Base-by-base conservation (phyloP, 1,139 yeast genomes). In the Magnusiomyces fungicola region DNA sequence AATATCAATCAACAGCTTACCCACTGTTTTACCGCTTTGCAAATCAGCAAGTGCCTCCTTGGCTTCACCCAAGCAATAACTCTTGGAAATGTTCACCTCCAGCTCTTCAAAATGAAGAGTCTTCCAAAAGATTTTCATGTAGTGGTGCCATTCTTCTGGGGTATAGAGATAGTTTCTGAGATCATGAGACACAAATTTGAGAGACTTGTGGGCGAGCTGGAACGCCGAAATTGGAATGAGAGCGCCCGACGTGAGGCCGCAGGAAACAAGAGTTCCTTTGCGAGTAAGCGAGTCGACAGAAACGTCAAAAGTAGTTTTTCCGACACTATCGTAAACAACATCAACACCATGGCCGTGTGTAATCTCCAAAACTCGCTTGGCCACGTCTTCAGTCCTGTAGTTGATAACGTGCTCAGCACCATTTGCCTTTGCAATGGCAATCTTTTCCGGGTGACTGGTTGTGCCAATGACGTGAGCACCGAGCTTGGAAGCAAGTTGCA, bases 391-490 rank as follows among this genome's bases (percentile, higher is more conserved):
- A 22, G 79, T 82, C 29, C 72, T 70, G 50, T 80, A 78, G 61
- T 83, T 82, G 62, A 89, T 73, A 51, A 81, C 68, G 60, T 70
- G 76, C 61, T 87, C 85, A 1, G 96, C 96, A 36, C 97, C 97
- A 45, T 77, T 72, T 2, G 66, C 64, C 61, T 81, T 76, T 22
- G 86, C 95, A 23, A 65, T 50, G 47, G 58, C 58, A 29, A 59
- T 66, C 58, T 69, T 69, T 49, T 77, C 95, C 12, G 74, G 76
- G 10, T 86, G 73, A 1, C 96, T 86, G 2, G 95, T 92, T 39
- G 86, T 72, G 2, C 94, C 96, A 68, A 90, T 88, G 46, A 81
- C 90, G 54, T 77, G 80, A 2, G 88, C 96, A 23, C 95, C 95
- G 47, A 70, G 71, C 25, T 66, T 67, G 33, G 73, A 63, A 48